These are phyloP conservation scores for Trichoderma endophyticum DNA, from an alignment of 2,329 filamentous ascomycete genomes.

Conservation along the genomic window DNA sequence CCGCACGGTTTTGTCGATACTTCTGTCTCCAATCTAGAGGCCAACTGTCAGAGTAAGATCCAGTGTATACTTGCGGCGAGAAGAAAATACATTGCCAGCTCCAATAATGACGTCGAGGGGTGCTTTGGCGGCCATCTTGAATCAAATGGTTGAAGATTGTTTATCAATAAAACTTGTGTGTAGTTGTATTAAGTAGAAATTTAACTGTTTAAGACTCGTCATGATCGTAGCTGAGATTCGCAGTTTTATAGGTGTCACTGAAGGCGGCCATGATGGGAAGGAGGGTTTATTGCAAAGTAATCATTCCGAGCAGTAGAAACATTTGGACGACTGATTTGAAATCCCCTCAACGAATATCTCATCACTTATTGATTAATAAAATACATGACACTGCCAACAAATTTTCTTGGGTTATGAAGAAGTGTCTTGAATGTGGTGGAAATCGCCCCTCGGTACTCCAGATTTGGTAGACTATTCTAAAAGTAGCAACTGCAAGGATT, in stretches of 20 bases:
- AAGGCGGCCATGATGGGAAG: not conserved
- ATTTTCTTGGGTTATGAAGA: not conserved
- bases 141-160: not conserved
- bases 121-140: not conserved
- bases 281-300: not conserved
- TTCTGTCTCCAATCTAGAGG: constrained; percentile 25
- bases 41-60: not conserved
- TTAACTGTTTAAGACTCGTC: not conserved
- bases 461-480: not conserved
- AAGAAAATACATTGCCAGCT: constrained; percentile 3
- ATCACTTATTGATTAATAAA: not conserved
- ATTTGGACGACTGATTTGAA: not conserved
- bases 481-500: constrained; percentile 3
- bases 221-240: not conserved
- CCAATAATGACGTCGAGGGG: constrained; percentile 5
- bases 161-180: not conserved
- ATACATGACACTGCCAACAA: not conserved
- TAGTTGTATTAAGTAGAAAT: not conserved
- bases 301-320: not conserved
- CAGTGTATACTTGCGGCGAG: too few relatives aligned
- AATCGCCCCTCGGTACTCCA: not conserved
- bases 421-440: not conserved
- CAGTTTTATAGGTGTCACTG: not conserved
- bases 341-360: not conserved
- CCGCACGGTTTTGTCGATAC: constrained; percentile 24